Evolutionary conservation across 768 basidiomycete genomes (phyloP).

Genomic region (Auricularia sp.): DNA sequence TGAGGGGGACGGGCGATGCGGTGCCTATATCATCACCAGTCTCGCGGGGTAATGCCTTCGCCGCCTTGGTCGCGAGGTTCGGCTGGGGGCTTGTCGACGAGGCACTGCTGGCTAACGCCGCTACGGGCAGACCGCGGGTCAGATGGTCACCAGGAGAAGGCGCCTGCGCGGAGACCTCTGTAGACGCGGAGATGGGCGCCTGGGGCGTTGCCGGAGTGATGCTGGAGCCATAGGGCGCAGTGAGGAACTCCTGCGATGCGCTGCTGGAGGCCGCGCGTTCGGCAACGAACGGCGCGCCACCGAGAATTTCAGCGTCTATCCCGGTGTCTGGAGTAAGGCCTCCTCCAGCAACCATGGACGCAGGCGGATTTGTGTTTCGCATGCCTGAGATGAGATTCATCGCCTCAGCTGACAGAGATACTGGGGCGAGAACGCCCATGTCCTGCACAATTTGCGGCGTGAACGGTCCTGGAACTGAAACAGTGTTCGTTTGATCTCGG

Average conservation of each 20-base stretch:
- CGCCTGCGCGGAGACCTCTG: neutral
- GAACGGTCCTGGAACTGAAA: neutral
- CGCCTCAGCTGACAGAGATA: neutral
- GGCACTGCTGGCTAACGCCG: neutral
- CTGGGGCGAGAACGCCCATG: neutral
- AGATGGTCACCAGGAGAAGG: neutral
- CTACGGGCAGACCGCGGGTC: too few species aligned
- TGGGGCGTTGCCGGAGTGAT: neutral
- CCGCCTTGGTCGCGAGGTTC: conserved; percentile 10
- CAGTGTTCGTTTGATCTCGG: neutral
- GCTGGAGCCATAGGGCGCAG: neutral
- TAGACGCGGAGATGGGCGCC: neutral
- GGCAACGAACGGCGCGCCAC: too few species aligned
- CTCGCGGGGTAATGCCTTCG: conserved; percentile 64
- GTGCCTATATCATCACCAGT: conserved; percentile 82
- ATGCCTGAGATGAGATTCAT: conserved; percentile 1
- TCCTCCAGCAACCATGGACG: neutral
- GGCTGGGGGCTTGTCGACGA: neutral
- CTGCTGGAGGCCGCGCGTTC: too few species aligned
- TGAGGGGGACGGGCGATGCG: conserved; percentile 75
- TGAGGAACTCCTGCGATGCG: too few species aligned
- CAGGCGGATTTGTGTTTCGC: neutral
- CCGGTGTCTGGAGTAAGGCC: neutral
- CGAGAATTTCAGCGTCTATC: neutral
- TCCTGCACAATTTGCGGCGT: neutral